Percentiles rank a stretch among this genome's conserved stretches.
phyloP scores from a whole-genome alignment of 306 rosid species.

The Ceratonia siliqua region DNA sequence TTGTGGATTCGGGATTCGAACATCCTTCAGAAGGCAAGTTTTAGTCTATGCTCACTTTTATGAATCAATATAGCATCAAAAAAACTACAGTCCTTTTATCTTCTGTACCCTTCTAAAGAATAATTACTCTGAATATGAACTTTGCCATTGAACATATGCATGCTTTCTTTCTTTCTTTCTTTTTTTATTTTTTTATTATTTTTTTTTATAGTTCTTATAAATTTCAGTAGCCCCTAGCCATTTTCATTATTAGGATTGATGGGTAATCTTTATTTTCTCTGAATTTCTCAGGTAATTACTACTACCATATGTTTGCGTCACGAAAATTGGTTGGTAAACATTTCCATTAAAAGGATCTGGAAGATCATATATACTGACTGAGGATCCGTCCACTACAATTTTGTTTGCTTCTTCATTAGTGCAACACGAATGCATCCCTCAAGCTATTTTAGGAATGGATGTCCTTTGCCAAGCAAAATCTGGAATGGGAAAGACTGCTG shows the following conservation, averaged over 20 bases:
- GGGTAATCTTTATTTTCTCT: background rate
- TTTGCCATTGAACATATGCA: background rate
- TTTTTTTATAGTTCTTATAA: background rate
- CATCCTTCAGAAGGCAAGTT: conserved; percentile 85
- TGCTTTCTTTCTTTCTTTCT: conserved; percentile 4
- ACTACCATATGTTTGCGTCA: conserved; percentile 63
- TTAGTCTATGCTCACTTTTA: background rate
- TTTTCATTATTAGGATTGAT: conserved; percentile 21
- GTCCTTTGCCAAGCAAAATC: conserved; percentile 79
- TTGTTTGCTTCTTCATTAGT: conserved; percentile 70
- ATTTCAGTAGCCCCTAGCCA: background rate
- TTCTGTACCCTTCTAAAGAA: background rate
- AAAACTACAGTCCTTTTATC: background rate
- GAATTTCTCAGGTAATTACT: conserved; percentile 62
- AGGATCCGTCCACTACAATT: conserved; percentile 70
- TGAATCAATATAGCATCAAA: background rate
- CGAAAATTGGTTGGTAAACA: conserved; percentile 75
- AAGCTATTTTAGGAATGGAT: conserved; percentile 81
- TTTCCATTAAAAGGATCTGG: conserved; percentile 71
- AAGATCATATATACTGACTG: conserved; percentile 69
- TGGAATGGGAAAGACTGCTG: no score
- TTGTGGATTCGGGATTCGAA: conserved; percentile 79
- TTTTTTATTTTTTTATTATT: no score
- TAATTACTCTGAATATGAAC: background rate
- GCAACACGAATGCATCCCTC: conserved; percentile 83